Evolutionary conservation across 164 flowering plant species (phyloP), one percentile per base, ranked within the genome.

Genomic region (Buxus sempervirens): DNA sequence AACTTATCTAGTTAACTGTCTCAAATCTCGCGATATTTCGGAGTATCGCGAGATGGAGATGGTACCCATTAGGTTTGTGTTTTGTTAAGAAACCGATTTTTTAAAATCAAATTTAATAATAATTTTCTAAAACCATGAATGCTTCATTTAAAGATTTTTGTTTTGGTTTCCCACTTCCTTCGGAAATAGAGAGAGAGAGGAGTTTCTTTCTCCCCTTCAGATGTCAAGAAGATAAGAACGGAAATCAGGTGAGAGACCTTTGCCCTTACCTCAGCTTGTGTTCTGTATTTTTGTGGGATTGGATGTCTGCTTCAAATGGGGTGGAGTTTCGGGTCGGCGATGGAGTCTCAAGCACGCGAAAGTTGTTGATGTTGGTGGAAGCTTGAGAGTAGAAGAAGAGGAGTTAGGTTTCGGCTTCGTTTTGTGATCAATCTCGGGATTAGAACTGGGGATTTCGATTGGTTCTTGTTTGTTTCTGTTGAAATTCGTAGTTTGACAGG

Each of bases 151-250:
- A 32, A 32, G 38, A 32, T 32, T 32, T 32, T 32, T 32, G 38
- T 32, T 32, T 32, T 3, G 38, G 3, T 32, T 32, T 32, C 38
- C 7, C 38, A 28, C 24, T 61, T 20, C 26, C 41, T n/a, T n/a
- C n/a, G 26, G 21, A 28, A 15, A 16, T 22, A 56, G 10, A 45
- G 32, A 75, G 82, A 63, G 70, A 76, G 77, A 69, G 54, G 38
- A 32, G 38, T 3, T 3, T 3, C 5, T 32, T 32, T 63, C 48
- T 36, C 42, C 73, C 75, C 73, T 75, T 73, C 81, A 81, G 86
- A 84, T 82, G 83, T 82, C 80, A 82, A 76, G 83, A 71, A 62
- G 77, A 75, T 73, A 21, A 63, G 72, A 73, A 67, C 32, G 27
- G 49, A 60, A 48, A 41, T 32, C 38, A 7, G 38, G 3, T 32